phyloP scores from a whole-genome alignment of 176 grass and related monocot species.

The Puya raimondii region DNA sequence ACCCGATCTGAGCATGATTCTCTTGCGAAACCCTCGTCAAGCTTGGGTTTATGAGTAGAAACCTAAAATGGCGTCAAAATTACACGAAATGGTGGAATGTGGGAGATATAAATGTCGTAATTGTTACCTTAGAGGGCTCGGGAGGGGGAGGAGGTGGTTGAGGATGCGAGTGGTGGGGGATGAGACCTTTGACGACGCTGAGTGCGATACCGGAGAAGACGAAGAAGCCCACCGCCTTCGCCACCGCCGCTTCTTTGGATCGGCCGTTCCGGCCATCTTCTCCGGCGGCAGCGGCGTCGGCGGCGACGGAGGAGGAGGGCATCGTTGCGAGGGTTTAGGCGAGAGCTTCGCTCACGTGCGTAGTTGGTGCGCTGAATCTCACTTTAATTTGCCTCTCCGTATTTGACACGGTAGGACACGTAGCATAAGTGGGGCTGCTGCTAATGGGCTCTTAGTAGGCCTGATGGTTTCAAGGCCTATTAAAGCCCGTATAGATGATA shows the following conservation, averaged over 20 bases:
- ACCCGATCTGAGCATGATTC: background rate
- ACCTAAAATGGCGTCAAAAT: background rate
- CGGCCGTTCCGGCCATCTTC: background rate
- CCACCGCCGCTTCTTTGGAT: background rate
- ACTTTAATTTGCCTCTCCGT: too few relatives aligned
- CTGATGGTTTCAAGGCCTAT: too few relatives aligned
- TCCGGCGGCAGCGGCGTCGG: background rate
- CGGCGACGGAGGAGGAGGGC: background rate
- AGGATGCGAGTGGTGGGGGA: background rate
- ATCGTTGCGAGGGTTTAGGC: background rate
- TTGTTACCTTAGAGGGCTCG: background rate
- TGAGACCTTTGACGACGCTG: conserved; percentile 4
- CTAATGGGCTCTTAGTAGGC: too few relatives aligned
- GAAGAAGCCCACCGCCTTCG: conserved; percentile 8
- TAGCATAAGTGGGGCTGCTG: too few relatives aligned
- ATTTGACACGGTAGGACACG: too few relatives aligned
- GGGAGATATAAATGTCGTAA: background rate
- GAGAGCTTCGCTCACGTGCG: too few relatives aligned
- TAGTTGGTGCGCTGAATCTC: too few relatives aligned
- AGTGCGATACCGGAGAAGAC: conserved; percentile 8
- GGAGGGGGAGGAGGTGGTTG: background rate
- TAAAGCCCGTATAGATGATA: too few relatives aligned
- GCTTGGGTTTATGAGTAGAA: background rate
- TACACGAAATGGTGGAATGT: background rate
- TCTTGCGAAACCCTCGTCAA: background rate